A percentile compares a stretch with the other conserved stretches of the same genome.
Conservation (phyloP, 768 basidiomycete genomes). For the Lactarius indigo region DNA sequence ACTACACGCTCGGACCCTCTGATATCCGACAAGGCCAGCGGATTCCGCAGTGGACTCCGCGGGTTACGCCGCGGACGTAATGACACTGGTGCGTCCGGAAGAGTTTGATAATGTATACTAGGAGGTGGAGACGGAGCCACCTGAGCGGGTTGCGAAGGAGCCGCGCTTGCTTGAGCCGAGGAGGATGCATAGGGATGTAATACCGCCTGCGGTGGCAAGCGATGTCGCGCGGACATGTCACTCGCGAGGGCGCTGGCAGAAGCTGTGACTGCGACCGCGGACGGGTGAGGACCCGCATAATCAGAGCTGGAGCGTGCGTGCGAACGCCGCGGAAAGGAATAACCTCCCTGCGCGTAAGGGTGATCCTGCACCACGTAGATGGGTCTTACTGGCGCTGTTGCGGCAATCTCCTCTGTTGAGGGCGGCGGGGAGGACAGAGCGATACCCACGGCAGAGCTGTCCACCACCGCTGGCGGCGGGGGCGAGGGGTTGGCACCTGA, state of each 20-base stretch:
- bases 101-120: background rate
- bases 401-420: slow-evolving; percentile 26
- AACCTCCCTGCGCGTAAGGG: slow-evolving; percentile 36
- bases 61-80: background rate
- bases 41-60: background rate
- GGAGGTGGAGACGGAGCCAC: background rate
- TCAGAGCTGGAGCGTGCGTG: slow-evolving; percentile 30
- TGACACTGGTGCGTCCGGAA: background rate
- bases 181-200: slow-evolving; percentile 24
- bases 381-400: slow-evolving; percentile 23
- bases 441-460: slow-evolving; percentile 37
- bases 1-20: background rate
- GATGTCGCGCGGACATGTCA: slow-evolving; percentile 36
- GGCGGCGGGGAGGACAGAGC: slow-evolving; percentile 41
- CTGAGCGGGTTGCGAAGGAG: background rate
- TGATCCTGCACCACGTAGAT: slow-evolving; percentile 33
- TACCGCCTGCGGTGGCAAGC: slow-evolving; percentile 33
- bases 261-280: slow-evolving; percentile 28
- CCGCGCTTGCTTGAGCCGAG: background rate
- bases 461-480: slow-evolving; percentile 31
- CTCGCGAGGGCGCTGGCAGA: slow-evolving; percentile 26
- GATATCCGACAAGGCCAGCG: background rate
- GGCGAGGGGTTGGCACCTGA: slow-evolving; percentile 29
- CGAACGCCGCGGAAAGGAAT: slow-evolving; percentile 18
- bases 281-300: slow-evolving; percentile 42